Percentiles rank a stretch among this genome's conserved stretches.
Evolutionary conservation across 129 eudicot species (phyloP).

Genomic region (Sambucus nigra): DNA sequence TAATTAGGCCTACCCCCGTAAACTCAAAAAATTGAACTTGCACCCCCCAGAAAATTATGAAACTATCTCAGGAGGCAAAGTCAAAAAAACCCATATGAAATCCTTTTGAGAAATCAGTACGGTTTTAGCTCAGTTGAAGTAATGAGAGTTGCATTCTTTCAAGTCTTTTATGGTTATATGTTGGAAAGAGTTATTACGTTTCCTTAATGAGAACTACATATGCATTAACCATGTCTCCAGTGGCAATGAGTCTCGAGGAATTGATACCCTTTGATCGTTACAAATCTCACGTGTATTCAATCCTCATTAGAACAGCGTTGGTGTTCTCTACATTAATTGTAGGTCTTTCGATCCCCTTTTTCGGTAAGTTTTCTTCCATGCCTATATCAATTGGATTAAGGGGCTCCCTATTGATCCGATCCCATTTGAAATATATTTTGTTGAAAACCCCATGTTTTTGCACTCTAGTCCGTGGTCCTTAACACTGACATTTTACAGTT

Average conservation of each 20-base stretch:
- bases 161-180: slow-evolving; percentile 4
- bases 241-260: slow-evolving; percentile 93
- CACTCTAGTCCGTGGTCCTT: no score
- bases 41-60: no score
- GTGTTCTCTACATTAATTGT: slow-evolving; percentile 72
- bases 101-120: no score
- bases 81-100: no score
- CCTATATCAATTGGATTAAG: not conserved
- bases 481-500: no score
- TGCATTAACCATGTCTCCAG: slow-evolving; percentile 88
- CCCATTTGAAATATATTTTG: not conserved
- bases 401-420: not conserved
- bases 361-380: slow-evolving; percentile 44
- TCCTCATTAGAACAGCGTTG: slow-evolving; percentile 69
- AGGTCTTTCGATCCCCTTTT: slow-evolving; percentile 69
- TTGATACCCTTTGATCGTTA: slow-evolving; percentile 51
- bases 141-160: not conserved
- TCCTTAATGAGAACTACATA: slow-evolving; percentile 55
- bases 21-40: no score
- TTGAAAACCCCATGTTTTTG: not conserved
- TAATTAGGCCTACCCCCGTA: no score
- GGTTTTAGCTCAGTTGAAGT: no score
- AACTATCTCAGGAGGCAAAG: no score
- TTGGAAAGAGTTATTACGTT: not conserved
- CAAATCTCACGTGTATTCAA: slow-evolving; percentile 44